Evolutionary conservation across 352 stramenopile species (phyloP).

Genomic region (Phytophthora podocarpi): DNA sequence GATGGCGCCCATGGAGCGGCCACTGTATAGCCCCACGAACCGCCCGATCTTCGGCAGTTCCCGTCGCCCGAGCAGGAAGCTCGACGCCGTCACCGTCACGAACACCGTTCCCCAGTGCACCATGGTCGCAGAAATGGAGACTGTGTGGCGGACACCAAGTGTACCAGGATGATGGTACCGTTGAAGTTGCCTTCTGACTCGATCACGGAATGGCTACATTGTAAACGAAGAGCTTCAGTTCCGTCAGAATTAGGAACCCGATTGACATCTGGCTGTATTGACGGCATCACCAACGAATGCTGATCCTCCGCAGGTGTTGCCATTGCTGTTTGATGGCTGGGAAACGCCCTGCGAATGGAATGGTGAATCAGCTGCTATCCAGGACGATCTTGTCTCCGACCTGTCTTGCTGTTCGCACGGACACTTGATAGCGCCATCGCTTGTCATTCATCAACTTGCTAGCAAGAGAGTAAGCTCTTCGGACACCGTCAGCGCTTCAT

Average conservation of each 20-base stretch:
- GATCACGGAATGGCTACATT: constrained; percentile 15
- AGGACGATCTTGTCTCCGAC: neutral
- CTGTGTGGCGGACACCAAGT: constrained; percentile 14
- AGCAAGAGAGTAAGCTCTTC: too few relatives aligned
- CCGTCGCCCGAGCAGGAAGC: constrained; percentile 70
- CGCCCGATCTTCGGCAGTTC: constrained; percentile 75
- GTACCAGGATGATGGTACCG: constrained; percentile 1
- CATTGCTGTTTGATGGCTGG: too few relatives aligned
- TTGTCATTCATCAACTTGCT: constrained; percentile 17
- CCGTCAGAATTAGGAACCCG: too few relatives aligned
- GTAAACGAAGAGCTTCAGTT: too few relatives aligned
- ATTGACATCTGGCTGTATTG: too few relatives aligned
- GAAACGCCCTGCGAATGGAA: too few relatives aligned
- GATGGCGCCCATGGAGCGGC: constrained; percentile 68
- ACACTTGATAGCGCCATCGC: neutral
- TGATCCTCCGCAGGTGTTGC: too few relatives aligned
- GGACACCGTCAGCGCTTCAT: neutral
- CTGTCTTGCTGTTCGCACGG: neutral
- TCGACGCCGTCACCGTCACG: constrained; percentile 65
- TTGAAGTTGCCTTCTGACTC: constrained; percentile 8
- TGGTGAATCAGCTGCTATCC: neutral
- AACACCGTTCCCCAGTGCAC: constrained; percentile 73
- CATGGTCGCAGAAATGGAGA: constrained; percentile 27
- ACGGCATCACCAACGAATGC: too few relatives aligned
- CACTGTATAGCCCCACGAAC: constrained; percentile 63